Evolutionary conservation across 495 filamentous ascomycete species (phyloP), one percentile per base, ranked within the genome.

Genomic region (Thermochaetoides thermophila): DNA sequence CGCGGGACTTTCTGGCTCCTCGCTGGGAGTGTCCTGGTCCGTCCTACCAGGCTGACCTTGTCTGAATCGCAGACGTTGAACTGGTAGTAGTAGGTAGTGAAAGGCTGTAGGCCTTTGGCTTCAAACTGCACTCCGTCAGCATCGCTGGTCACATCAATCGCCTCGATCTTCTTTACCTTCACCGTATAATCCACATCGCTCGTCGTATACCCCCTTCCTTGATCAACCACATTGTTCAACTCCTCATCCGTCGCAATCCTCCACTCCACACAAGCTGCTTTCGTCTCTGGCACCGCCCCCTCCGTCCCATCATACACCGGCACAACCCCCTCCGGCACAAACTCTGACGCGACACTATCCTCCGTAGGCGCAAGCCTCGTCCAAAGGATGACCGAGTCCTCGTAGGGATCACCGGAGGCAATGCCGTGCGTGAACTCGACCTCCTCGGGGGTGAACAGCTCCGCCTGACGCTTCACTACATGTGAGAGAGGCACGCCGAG

Each of bases 181-280:
- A 79, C 59, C 11, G 76, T 81, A 42, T 72, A 81, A 41, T 81
- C 76, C 17, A 81, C 64, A 50, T 81, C 76, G 1, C 66, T 73
- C 25, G 59, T 73, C 0, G 76, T 81, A 46, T 69, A 77, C 0
- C 59, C 72, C 7, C 52, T 57, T 0, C 59, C 59, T 12, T 38
- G 31, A 17, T 56, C 27, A 17, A 40, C 38, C 39, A 44, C 17
- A 22, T 38, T 14, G 31, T 27, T 15, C 27, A 48, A 18, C 7
- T 66, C 56, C 20, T 52, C 29, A 8, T 66, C 60, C 25, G 61
- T 60, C 22, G 33, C 44, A 2, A 60, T 50, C 25, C 37, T 52
- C 54, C 66, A 79, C 27, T 70, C 55, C 1, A 75, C 68, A 42
- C 76, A 81, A 0, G 75, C 69, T 4, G 63, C 57, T 12, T 59